Base-by-base conservation (phyloP, 495 filamentous ascomycete species). In the Parmelia sp. region DNA sequence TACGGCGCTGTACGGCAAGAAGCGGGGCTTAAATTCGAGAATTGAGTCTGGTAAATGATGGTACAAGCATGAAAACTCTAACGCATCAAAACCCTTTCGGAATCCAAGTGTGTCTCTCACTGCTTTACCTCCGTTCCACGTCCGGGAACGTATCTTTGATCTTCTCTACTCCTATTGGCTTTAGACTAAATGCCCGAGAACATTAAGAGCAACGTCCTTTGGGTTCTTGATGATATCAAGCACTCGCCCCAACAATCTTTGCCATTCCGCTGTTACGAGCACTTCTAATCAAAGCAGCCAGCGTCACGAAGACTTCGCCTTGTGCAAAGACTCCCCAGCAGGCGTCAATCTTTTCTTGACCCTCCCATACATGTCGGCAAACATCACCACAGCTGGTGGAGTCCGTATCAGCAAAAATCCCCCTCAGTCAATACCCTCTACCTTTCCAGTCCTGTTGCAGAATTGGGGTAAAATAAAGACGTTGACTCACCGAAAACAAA, bases 1-100 rank as follows among this genome's bases (percentile, higher is more conserved):
- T 95, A 96, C 78, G 91, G 91, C 0, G 87, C 83, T 7, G 83
- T 87, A 61, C 80, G 90, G 71, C 76, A 82, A 77, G 84, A 87
- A 73, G 81, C 78, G 58, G 90, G 90, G 0, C 72, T 93, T 74
- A 79, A 84, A 70, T 94, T 82, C 78, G 88, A 88, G 70, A 90
- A 66, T 39, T 59, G 35, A 62, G n/a, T 14, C 23, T 33, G 35
- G 39, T 12, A 17, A 5, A 36, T 58, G 31, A 25, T 39, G 5
- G 12, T 25, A 33, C 17, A 15, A 33, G 14, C 0, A 55, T 33
- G 8, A 31, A 2, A 17, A 31, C 12, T 12, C 14, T 12, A 29
- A 15, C 1, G 8, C 1, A 53, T 29, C 19, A 17, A 31, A 12
- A 31, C 14, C 49, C 31, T 12, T 19, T 53, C 12, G 27, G 19